Base-by-base conservation (phyloP, 2,329 filamentous ascomycete genomes). In the Sporothrix schenckii region DNA sequence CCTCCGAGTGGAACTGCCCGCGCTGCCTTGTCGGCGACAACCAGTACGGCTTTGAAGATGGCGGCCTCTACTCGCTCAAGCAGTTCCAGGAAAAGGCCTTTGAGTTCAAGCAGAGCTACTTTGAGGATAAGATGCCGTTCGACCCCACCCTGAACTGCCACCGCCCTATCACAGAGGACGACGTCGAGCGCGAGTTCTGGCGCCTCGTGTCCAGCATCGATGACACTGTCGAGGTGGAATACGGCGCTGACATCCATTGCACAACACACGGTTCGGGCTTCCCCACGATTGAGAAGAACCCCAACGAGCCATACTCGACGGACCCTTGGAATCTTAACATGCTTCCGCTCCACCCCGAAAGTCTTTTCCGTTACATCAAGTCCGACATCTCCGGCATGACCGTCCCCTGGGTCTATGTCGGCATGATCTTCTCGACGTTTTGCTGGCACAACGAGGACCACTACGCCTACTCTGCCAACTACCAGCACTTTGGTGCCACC, bases 401-500 rank as follows among this genome's bases (percentile, higher is more conserved):
- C 0, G 94, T 99, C 9, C 95, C 95, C 0, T 99, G 95, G 95
- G 89, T 99, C 3, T 99, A 99, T 77, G 95, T 99, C 4, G 95
- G 95, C 72, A 99, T 99, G 95, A 96, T 97, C 52, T 99, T 99
- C 79, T 99, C 95, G 0, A 98, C 95, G 0, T 99, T 99, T 77
- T 99, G 95, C 80, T 99, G 95, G 95, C 95, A 99, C 79, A 97
- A 97, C 74, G 95, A 99, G 77, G 95, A 99, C 77, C 95, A 99
- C 77, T 97, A 97, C 78, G 91, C 95, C 1, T 99, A 98, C 78
- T 99, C 95, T 0, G 92, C 95, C 68, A 99, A 99, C 75, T 99
- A 98, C 76, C 95, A 99, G 79, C 95, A 99, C 76, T 97, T 99
- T 76, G 95, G 95, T 11, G 93, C 94, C 1, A 99, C 95, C 1